Evolutionary conservation across 345 rosid genomes (phyloP).

Genomic region (Gossypium australe): DNA sequence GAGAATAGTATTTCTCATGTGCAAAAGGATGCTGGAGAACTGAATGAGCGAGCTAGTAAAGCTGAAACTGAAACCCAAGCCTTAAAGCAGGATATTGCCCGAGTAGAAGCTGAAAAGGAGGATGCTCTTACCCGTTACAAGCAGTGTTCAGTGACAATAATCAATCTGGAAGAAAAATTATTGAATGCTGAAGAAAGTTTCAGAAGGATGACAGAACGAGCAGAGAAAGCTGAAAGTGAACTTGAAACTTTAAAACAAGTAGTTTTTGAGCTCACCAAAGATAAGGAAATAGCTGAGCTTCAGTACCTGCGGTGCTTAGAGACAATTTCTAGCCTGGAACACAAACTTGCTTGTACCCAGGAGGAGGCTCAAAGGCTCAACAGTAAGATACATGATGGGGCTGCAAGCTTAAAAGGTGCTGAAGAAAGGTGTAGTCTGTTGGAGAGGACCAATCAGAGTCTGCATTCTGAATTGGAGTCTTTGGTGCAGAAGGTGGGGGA

Average conservation of each 20-base stretch:
- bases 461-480: conserved; percentile 66
- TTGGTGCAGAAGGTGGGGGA: conserved; percentile 45
- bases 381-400: conserved; percentile 58
- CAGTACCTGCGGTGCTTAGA: conserved; percentile 71
- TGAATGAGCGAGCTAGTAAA: conserved; percentile 49
- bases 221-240: conserved; percentile 63
- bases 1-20: conserved; percentile 46
- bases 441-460: conserved; percentile 69
- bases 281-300: conserved; percentile 57
- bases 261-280: conserved; percentile 48
- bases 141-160: conserved; percentile 51
- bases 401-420: conserved; percentile 56
- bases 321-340: conserved; percentile 63
- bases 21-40: conserved; percentile 56
- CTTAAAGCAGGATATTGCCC: conserved; percentile 49
- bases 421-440: conserved; percentile 75
- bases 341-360: conserved; percentile 46
- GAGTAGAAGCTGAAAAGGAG: conserved; percentile 64
- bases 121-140: conserved; percentile 46
- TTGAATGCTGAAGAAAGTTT: conserved; percentile 55
- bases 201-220: conserved; percentile 39
- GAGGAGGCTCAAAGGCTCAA: conserved; percentile 70
- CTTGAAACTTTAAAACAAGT: conserved; percentile 60
- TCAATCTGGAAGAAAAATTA: conserved; percentile 55
- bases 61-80: conserved; percentile 56